A percentile compares a stretch with the other conserved stretches of the same genome.
phyloP scores from a whole-genome alignment of 1,284 basidiomycete species.

The Moesziomyces sp. region DNA sequence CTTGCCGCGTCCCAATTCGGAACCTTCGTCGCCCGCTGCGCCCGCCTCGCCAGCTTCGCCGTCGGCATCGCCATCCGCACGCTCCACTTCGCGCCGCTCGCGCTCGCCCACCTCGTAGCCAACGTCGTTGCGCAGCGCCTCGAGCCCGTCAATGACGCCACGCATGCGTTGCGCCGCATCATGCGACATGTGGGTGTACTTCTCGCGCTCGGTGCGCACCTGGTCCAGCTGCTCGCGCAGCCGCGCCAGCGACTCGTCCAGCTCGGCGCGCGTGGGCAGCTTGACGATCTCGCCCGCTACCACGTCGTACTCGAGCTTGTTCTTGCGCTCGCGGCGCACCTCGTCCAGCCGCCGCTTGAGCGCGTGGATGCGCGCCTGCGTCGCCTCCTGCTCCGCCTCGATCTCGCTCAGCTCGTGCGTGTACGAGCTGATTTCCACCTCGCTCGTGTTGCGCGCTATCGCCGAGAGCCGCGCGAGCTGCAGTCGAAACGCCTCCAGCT shows the following conservation, averaged over 20 bases:
- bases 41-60: constrained; percentile 5
- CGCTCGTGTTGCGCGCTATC: constrained; percentile 25
- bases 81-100: constrained; percentile 49
- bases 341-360: constrained; percentile 45
- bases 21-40: constrained; percentile 8
- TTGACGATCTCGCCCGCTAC: constrained; percentile 51
- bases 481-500: constrained; percentile 30
- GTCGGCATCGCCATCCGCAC: constrained; percentile 44
- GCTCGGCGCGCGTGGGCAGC: constrained; percentile 43
- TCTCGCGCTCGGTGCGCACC: constrained; percentile 30
- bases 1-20: constrained; percentile 2
- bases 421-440: constrained; percentile 29
- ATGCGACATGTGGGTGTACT: constrained; percentile 34
- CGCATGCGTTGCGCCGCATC: constrained; percentile 19
- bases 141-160: constrained; percentile 12
- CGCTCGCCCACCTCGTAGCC: constrained; percentile 54
- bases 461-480: constrained; percentile 23
- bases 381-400: constrained; percentile 27
- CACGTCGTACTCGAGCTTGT: constrained; percentile 60
- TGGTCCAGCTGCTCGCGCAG: constrained; percentile 21
- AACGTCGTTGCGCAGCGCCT: constrained; percentile 34
- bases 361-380: constrained; percentile 33
- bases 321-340: constrained; percentile 47
- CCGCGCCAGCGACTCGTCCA: constrained; percentile 32
- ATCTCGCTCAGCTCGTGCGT: constrained; percentile 20